Evolutionary conservation across 306 rosid genomes (phyloP), one percentile per base, ranked within the genome.

Genomic region (Corylus americana): DNA sequence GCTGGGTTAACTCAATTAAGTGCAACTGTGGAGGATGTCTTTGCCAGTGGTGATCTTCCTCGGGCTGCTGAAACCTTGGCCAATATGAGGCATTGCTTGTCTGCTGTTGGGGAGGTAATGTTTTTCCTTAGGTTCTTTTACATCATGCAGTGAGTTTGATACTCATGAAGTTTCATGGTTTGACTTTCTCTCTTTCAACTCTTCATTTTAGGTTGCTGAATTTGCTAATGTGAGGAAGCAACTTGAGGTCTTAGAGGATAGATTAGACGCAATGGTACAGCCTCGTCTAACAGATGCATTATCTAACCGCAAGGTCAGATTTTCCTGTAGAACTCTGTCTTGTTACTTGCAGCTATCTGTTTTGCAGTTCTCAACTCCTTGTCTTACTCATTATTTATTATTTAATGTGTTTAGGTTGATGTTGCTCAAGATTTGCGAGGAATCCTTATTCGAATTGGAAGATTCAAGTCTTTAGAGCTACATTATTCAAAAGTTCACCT

Each of bases 1-100:
- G 99, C 99, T 80, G 99, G 99, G 74, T 86, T 96, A 89, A 92
- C 99, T 76, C 97, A 96, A 80, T 86, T 96, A 82, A 96, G 99
- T 80, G 86, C 96, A 20, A 93, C 98, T 0, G 99, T 93, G 78
- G 99, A 96, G 89, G 99, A 96, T 77, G 99, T 96, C 16, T 96
- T 96, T 58, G 94, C 98, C 79, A 96, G 96, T 76, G 99, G 99
- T 29, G 97, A 96, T 91, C 99, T 96, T 67, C 98, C 98, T 68
- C 94, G 90, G 7, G 98, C 98, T 54, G 98, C 99, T 11, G 99
- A 96, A 75, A 91, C 96, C 37, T 85, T 96, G 49, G 99, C 98
- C 80, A 96, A 93, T 83, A 96, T 96, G 99, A 87, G 99, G 80
- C 98, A 93, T 79, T 96, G 99, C 82, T 86, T 96, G 89, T 96